phyloP scores from a whole-genome alignment of 805 yeast species.

The Saturnispora zaruensis region DNA sequence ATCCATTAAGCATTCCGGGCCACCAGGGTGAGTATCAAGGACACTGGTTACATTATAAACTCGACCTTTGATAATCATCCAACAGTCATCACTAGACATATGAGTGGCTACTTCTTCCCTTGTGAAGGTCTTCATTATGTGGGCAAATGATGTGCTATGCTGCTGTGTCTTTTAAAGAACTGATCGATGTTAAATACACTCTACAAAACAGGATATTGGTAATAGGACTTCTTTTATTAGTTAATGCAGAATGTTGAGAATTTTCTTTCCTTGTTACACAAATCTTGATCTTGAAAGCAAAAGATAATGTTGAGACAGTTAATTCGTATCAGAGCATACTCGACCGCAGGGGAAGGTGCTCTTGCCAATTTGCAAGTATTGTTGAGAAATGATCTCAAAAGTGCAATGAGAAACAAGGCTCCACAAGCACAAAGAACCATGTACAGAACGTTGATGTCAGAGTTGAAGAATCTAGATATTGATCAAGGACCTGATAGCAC shows the following conservation, averaged over 20 bases:
- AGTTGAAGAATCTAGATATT: constrained; percentile 33
- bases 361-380: constrained; percentile 22
- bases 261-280: not conserved
- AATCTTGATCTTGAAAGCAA: not conserved
- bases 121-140: not conserved
- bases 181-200: not conserved
- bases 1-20: constrained; percentile 71
- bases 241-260: not conserved
- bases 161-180: not conserved
- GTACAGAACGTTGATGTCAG: constrained; percentile 32
- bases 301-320: constrained; percentile 1
- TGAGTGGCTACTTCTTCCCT: constrained; percentile 39
- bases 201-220: not conserved
- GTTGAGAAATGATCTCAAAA: constrained; percentile 29
- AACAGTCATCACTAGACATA: constrained; percentile 44
- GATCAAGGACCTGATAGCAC: constrained; percentile 20
- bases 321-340: constrained; percentile 18
- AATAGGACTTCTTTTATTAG: not conserved
- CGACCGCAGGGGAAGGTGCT: constrained; percentile 16
- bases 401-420: constrained; percentile 27
- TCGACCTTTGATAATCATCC: constrained; percentile 65
- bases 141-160: not conserved
- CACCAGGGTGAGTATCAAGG: constrained; percentile 68
- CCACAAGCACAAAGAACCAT: constrained; percentile 33
- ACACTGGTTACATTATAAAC: constrained; percentile 57